These are phyloP conservation scores for Sporisorium sorghi DNA, from an alignment of 1,284 basidiomycete genomes.

Conservation along the genomic window DNA sequence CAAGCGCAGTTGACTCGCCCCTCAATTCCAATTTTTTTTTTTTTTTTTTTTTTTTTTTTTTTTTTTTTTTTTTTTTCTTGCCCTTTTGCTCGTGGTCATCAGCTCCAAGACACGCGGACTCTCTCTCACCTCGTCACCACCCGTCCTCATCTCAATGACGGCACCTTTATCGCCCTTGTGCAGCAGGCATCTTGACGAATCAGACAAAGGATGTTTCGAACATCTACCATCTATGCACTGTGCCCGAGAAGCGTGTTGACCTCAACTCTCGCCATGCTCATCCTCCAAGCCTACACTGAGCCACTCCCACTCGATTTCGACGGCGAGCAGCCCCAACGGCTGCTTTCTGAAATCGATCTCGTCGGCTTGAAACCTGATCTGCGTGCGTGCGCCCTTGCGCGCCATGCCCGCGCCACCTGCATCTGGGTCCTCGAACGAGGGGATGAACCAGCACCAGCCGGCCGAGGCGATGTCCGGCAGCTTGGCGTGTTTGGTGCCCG, in stretches of 20 bases:
- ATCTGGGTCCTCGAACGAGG: slow-evolving; percentile 63
- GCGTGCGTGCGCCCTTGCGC: slow-evolving; percentile 17
- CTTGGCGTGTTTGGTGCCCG: slow-evolving; percentile 63
- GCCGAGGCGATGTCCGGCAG: slow-evolving; percentile 65
- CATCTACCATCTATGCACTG: too few species aligned
- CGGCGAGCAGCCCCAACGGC: slow-evolving; percentile 58
- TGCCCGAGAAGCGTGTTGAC: too few species aligned
- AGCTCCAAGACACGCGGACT: too few species aligned
- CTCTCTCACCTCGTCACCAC: background rate
- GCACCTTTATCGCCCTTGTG: background rate
- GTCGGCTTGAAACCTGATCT: slow-evolving; percentile 47
- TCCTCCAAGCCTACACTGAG: slow-evolving; percentile 40
- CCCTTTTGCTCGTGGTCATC: background rate
- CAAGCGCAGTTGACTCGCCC: too few species aligned
- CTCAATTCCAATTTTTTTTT: too few species aligned
- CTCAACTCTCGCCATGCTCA: slow-evolving; percentile 4
- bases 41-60: too few species aligned
- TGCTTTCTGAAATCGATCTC: slow-evolving; percentile 69
- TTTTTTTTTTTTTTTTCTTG: too few species aligned
- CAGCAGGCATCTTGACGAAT: background rate
- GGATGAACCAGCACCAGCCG: slow-evolving; percentile 69
- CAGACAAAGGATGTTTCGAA: too few species aligned
- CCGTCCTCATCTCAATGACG: background rate
- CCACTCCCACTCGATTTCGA: slow-evolving; percentile 68
- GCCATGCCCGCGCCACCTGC: slow-evolving; percentile 15